Conservation (phyloP, 2,329 filamentous ascomycete species). For the Aspergillus luchuensis region DNA sequence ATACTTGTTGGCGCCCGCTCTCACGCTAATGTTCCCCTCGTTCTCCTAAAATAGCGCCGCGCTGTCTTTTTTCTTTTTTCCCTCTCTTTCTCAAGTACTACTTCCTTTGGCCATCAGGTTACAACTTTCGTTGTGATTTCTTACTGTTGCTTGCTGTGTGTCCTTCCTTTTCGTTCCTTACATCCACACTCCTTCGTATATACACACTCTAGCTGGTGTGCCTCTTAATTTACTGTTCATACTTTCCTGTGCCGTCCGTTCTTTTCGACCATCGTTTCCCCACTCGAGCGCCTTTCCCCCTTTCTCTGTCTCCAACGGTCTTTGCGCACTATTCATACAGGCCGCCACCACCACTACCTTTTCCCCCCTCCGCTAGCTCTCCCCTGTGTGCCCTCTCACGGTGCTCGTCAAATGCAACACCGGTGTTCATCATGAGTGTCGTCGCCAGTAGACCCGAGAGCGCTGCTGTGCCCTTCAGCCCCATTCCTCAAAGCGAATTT, state of each 20-base stretch:
- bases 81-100: slow-evolving; percentile 4
- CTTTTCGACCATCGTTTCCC: slow-evolving; percentile 11
- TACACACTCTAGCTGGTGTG: slow-evolving; percentile 6
- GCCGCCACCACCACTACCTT: not conserved
- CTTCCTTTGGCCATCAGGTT: slow-evolving; percentile 5
- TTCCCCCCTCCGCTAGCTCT: not conserved
- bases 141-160: slow-evolving; percentile 1
- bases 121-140: not conserved
- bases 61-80: slow-evolving; percentile 12
- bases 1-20: slow-evolving; percentile 14
- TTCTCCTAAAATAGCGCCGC: slow-evolving; percentile 23
- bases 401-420: slow-evolving; percentile 19
- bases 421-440: slow-evolving; percentile 40
- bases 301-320: slow-evolving; percentile 16
- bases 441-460: slow-evolving; percentile 42
- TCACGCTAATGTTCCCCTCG: slow-evolving; percentile 9
- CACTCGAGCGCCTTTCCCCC: slow-evolving; percentile 15
- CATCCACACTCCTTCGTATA: slow-evolving; percentile 5
- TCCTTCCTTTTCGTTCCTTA: slow-evolving; percentile 6
- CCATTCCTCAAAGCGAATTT: slow-evolving; percentile 28
- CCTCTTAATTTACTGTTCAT: slow-evolving; percentile 5
- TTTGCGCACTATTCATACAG: slow-evolving; percentile 1
- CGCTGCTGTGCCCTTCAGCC: slow-evolving; percentile 35
- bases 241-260: slow-evolving; percentile 1
- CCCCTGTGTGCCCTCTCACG: slow-evolving; percentile 10